A percentile compares a stretch with the other conserved stretches of the same genome.
Evolutionary conservation across 208 protist genomes (phyloP).

Genomic region (Phytomonas sp.): DNA sequence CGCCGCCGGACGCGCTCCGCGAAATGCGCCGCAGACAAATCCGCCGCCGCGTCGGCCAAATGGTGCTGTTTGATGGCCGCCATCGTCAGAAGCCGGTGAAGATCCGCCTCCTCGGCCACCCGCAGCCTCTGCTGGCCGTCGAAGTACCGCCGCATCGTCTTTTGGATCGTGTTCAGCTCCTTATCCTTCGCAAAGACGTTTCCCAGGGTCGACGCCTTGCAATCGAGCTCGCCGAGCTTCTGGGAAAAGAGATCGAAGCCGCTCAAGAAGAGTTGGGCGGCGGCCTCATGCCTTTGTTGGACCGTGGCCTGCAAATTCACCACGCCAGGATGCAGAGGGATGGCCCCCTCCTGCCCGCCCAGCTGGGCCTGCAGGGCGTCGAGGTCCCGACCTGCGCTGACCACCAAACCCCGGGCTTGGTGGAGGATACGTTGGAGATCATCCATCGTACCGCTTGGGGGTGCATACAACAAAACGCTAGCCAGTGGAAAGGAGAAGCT

Average conservation of each 20-base stretch:
- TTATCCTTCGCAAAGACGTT: conserved; percentile 26
- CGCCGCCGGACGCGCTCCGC: conserved; percentile 7
- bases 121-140: conserved; percentile 26
- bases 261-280: conserved; percentile 26
- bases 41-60: conserved; percentile 13
- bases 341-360: conserved; percentile 6
- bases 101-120: conserved; percentile 15
- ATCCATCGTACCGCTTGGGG: conserved; percentile 22
- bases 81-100: conserved; percentile 14
- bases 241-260: conserved; percentile 19
- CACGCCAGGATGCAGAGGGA: conserved; percentile 11
- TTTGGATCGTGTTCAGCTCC: conserved; percentile 28
- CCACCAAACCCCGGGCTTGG: conserved; percentile 28
- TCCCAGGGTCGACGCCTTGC: conserved; percentile 16
- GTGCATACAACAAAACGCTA: not conserved
- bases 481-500: not conserved
- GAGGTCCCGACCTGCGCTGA: conserved; percentile 28
- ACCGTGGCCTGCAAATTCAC: conserved; percentile 18
- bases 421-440: conserved; percentile 26
- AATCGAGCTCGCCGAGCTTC: conserved; percentile 22
- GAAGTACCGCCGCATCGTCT: conserved; percentile 53
- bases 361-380: conserved; percentile 20
- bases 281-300: conserved; percentile 36
- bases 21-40: not conserved
- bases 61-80: conserved; percentile 20